Base-by-base conservation (phyloP, 345 rosid genomes). In the Linum trigynum region DNA sequence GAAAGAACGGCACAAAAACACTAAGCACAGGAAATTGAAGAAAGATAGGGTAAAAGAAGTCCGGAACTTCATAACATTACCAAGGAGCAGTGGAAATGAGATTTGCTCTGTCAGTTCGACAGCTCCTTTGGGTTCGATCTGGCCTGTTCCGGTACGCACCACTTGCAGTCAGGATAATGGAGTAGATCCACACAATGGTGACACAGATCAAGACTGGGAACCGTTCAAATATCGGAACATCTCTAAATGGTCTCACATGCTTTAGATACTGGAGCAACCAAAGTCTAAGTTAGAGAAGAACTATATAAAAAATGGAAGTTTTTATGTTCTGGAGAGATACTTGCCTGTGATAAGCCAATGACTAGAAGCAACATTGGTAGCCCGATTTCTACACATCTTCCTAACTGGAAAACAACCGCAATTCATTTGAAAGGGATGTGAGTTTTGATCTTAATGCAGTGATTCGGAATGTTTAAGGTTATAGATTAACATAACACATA, bases 311-410 rank as follows among this genome's bases (percentile, higher is more conserved):
- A 32, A 40, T 48, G 55, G 69, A 39, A 48, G 48, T 15, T 41
- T 42, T 36, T 35, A 39, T 63, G 36, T 38, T 7, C 40, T 3
- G 14, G 39, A 41, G 39, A 16, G 43, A 55, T 4, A 5, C 62
- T 73, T 66, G 69, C 77, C 66, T 69, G 77, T 39, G 77, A 74
- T 3, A 69, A 57, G 62, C 70, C 77, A 64, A 74, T 62, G 48
- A 74, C 74, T 55, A 74, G 39, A 45, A 74, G 12, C 56, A 74
- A 70, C 77, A 74, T 74, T 17, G 74, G 77, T 38, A 74, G 43
- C 15, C 77, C 77, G 16, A 74, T 74, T 65, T 74, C 77, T 43
- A 74, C 77, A 3, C 77, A 74, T 43, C 70, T 69, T 11, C 77
- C 77, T 63, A 74, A 48, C 77, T 74, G 73, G 16, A 61, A 58